Percentiles rank a stretch among this genome's conserved stretches.
These are phyloP conservation scores for Euphorbia peplus DNA, from an alignment of 345 rosid species.

Conservation along the genomic window DNA sequence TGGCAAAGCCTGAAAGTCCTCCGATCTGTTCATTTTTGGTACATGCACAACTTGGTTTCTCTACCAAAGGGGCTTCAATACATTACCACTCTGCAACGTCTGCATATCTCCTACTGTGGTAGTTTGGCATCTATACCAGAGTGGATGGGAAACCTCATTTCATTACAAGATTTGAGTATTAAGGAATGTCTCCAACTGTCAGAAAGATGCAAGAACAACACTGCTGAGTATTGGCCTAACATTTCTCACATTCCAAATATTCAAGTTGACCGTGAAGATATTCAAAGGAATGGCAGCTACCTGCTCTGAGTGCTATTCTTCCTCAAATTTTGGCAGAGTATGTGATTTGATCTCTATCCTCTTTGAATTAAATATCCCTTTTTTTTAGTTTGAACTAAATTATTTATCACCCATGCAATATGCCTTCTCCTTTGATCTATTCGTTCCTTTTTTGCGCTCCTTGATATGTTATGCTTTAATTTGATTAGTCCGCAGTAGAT, in stretches of 20 bases:
- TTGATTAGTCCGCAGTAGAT: no score
- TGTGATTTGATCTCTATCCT: no score
- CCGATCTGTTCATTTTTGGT: neutral
- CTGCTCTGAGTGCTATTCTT: no score
- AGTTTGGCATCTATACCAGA: slow-evolving; percentile 7
- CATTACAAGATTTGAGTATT: neutral
- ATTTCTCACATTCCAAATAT: slow-evolving; percentile 14
- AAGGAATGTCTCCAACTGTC: neutral
- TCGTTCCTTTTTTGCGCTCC: no score
- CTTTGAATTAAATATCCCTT: no score
- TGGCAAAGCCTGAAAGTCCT: slow-evolving; percentile 15
- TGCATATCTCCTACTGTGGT: neutral
- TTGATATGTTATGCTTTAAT: no score
- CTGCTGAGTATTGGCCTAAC: slow-evolving; percentile 12
- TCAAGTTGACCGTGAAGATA: neutral
- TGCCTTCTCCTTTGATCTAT: no score
- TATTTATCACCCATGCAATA: no score
- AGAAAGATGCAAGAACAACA: neutral
- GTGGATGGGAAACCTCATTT: slow-evolving; percentile 18
- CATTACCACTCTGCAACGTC: neutral
- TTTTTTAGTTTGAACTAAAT: no score
- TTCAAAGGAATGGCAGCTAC: neutral
- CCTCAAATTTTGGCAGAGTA: no score
- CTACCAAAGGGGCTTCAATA: slow-evolving; percentile 16
- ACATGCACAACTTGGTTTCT: slow-evolving; percentile 4